A percentile compares a stretch with the other conserved stretches of the same genome.
Conservation (phyloP, 176 grass and related monocot species). For the Oryza glaberrima region DNA sequence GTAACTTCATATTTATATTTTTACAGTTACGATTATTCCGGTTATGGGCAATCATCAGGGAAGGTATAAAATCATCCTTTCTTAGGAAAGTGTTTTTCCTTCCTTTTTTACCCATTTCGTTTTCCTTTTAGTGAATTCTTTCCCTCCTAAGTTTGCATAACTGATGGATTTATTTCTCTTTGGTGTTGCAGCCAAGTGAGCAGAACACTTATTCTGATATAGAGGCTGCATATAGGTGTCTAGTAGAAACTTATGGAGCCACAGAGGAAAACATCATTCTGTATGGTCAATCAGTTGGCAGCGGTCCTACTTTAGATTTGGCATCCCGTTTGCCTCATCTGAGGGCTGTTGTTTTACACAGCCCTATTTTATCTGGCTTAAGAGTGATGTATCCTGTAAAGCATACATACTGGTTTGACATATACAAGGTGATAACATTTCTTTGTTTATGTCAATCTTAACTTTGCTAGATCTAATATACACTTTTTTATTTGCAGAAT, state of each 20-base stretch:
- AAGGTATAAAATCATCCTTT: constrained; percentile 61
- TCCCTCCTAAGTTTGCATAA: constrained; percentile 1
- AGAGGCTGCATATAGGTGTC: constrained; percentile 85
- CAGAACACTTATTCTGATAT: constrained; percentile 96
- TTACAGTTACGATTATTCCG: constrained; percentile 83
- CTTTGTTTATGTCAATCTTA: constrained; percentile 14
- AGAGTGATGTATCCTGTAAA: constrained; percentile 98
- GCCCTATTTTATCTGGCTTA: constrained; percentile 93
- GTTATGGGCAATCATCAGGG: constrained; percentile 81
- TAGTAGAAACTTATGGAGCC: constrained; percentile 74
- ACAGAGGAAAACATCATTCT: constrained; percentile 80
- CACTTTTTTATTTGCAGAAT: constrained; percentile 69
- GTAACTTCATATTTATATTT: constrained; percentile 12
- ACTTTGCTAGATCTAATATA: constrained; percentile 33
- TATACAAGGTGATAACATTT: constrained; percentile 79
- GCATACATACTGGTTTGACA: constrained; percentile 97
- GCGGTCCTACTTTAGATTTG: constrained; percentile 89
- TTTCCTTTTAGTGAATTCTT: constrained; percentile 18
- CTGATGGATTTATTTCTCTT: constrained; percentile 36
- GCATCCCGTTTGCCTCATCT: constrained; percentile 69
- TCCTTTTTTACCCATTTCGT: neutral
- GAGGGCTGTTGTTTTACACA: constrained; percentile 89
- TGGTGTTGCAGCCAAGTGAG: constrained; percentile 73
- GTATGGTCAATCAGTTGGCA: constrained; percentile 97
- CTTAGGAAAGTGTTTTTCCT: constrained; percentile 39